Conservation (phyloP, 805 yeast genomes). For the Candida khao-thaluensis region DNA sequence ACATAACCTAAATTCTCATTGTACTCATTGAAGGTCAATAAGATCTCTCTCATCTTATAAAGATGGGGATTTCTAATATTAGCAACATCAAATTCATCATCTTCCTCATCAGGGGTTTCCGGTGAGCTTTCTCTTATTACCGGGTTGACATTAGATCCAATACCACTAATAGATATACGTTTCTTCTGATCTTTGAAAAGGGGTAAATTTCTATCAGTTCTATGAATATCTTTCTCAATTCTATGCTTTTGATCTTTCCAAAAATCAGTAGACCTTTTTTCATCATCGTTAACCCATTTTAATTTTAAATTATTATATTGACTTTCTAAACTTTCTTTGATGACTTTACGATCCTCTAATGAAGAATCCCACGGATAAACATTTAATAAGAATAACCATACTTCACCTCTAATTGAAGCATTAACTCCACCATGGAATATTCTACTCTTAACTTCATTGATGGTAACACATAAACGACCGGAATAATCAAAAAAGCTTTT, state of each 20-base stretch:
- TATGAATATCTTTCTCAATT: slow-evolving; percentile 88
- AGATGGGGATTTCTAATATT: slow-evolving; percentile 76
- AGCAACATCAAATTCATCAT: slow-evolving; percentile 56
- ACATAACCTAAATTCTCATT: slow-evolving; percentile 88
- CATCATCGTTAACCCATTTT: slow-evolving; percentile 64
- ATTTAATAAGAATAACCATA: slow-evolving; percentile 82
- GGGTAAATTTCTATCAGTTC: slow-evolving; percentile 81
- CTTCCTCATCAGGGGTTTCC: slow-evolving; percentile 37
- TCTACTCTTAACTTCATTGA: slow-evolving; percentile 72
- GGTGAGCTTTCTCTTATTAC: slow-evolving; percentile 27
- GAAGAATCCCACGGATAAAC: slow-evolving; percentile 91
- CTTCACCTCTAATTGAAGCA: slow-evolving; percentile 58
- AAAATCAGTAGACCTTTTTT: slow-evolving; percentile 51
- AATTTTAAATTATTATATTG: slow-evolving; percentile 65
- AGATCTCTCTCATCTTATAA: slow-evolving; percentile 66
- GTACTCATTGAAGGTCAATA: slow-evolving; percentile 82
- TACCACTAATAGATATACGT: slow-evolving; percentile 21
- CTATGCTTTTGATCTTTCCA: slow-evolving; percentile 90
- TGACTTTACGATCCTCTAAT: slow-evolving; percentile 59
- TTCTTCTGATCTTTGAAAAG: slow-evolving; percentile 50
- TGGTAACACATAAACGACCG: slow-evolving; percentile 74
- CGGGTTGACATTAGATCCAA: slow-evolving; percentile 15
- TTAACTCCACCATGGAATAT: slow-evolving; percentile 89
- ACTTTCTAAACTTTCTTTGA: slow-evolving; percentile 53
- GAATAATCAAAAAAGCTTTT: slow-evolving; percentile 72